Conservation (phyloP, 2,329 filamentous ascomycete species). For the Chaetomiaceae sp. region DNA sequence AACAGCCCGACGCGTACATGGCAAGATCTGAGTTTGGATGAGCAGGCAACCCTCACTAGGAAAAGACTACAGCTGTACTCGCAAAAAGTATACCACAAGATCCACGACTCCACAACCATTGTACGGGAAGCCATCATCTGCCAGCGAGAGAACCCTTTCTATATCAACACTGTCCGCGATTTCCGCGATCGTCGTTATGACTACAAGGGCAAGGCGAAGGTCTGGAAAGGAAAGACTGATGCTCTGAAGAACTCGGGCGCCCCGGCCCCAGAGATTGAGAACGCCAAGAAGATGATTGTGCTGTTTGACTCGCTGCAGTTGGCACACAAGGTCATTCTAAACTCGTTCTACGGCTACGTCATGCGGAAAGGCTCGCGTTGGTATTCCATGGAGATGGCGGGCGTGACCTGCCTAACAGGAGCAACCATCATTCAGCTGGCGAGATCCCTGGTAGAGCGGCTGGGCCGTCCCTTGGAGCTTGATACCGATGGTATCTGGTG, state of each 20-base stretch:
- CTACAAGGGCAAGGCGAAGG: slow-evolving; percentile 96
- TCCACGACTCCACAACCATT: slow-evolving; percentile 89
- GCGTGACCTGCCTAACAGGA: slow-evolving; percentile 93
- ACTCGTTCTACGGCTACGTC: slow-evolving; percentile 98
- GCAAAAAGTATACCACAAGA: slow-evolving; percentile 99
- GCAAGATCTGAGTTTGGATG: slow-evolving; percentile 73
- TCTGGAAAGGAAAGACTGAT: slow-evolving; percentile 97
- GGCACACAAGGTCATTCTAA: slow-evolving; percentile 97
- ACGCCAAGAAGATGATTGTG: slow-evolving; percentile 98
- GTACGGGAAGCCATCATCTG: slow-evolving; percentile 96
- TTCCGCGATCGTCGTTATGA: slow-evolving; percentile 97
- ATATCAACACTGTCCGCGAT: slow-evolving; percentile 91
- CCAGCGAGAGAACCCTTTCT: slow-evolving; percentile 96
- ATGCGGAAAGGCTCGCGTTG: slow-evolving; percentile 98
- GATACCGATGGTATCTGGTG: slow-evolving; percentile 99
- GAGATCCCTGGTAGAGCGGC: slow-evolving; percentile 83
- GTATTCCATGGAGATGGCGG: slow-evolving; percentile 99
- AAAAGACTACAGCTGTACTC: slow-evolving; percentile 90
- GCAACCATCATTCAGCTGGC: slow-evolving; percentile 97
- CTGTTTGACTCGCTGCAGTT: slow-evolving; percentile 93
- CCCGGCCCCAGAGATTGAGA: slow-evolving; percentile 70
- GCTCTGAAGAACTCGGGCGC: slow-evolving; percentile 79
- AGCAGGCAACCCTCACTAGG: slow-evolving; percentile 74
- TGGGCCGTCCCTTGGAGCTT: slow-evolving; percentile 86
- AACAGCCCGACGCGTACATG: slow-evolving; percentile 70